A percentile compares a stretch with the other conserved stretches of the same genome.
Conservation (phyloP, 345 rosid genomes). For the Brassica nigra region DNA sequence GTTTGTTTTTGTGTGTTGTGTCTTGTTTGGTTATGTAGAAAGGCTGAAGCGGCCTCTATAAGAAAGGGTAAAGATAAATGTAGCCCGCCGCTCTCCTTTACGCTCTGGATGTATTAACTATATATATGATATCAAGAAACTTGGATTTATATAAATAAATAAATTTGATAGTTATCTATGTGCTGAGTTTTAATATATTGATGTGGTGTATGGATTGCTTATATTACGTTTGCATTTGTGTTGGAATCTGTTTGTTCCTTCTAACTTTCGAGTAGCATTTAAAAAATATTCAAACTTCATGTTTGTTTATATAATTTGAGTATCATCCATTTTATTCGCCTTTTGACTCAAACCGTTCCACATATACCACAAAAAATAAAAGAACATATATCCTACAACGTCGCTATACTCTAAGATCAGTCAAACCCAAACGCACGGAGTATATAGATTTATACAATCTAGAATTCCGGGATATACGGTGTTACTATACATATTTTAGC, state of each 20-base stretch:
- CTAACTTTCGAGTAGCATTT: neutral
- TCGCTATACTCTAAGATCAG: neutral
- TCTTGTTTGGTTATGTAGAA: slow-evolving; percentile 15
- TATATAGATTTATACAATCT: slow-evolving; percentile 5
- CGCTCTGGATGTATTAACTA: slow-evolving; percentile 30
- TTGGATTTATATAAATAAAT: slow-evolving; percentile 18
- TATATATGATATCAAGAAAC: slow-evolving; percentile 7
- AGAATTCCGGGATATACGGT: slow-evolving; percentile 28
- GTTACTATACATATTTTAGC: slow-evolving; percentile 26
- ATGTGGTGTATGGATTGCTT: neutral
- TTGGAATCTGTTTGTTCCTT: neutral
- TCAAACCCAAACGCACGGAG: slow-evolving; percentile 12
- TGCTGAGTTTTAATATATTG: neutral
- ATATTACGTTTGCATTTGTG: neutral
- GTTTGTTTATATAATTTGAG: neutral
- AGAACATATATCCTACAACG: neutral
- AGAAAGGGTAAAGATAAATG: slow-evolving; percentile 36
- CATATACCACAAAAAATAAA: neutral
- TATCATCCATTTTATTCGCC: neutral
- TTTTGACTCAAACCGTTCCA: neutral
- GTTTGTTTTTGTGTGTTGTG: slow-evolving; percentile 23
- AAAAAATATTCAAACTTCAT: neutral
- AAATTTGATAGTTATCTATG: neutral
- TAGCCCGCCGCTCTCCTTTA: slow-evolving; percentile 72
- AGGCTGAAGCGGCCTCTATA: slow-evolving; percentile 73